These are phyloP conservation scores for Aspergillus taichungensis DNA, from an alignment of 495 filamentous ascomycete species.

Conservation along the genomic window DNA sequence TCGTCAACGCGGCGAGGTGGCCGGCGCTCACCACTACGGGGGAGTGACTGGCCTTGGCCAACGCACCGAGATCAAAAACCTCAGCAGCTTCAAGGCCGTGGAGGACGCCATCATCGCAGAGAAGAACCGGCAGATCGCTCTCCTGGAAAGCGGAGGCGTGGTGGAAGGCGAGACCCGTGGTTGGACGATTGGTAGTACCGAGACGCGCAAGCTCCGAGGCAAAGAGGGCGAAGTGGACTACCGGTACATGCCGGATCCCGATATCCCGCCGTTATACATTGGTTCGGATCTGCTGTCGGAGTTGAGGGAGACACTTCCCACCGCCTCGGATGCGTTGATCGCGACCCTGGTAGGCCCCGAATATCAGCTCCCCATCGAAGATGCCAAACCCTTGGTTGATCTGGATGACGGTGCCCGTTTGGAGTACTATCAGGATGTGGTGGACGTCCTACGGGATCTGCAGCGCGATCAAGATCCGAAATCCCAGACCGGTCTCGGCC, in stretches of 20 bases:
- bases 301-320: slow-evolving; percentile 51
- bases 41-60: slow-evolving; percentile 61
- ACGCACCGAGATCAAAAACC: slow-evolving; percentile 94
- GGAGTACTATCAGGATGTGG: slow-evolving; percentile 73
- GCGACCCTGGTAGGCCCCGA: slow-evolving; percentile 41
- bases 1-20: slow-evolving; percentile 38
- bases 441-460: slow-evolving; percentile 43
- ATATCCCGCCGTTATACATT: slow-evolving; percentile 73
- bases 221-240: slow-evolving; percentile 98
- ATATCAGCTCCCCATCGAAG: slow-evolving; percentile 68
- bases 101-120: slow-evolving; percentile 91
- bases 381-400: slow-evolving; percentile 71
- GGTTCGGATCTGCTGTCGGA: slow-evolving; percentile 56
- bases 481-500: slow-evolving; percentile 20
- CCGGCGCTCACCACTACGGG: slow-evolving; percentile 41
- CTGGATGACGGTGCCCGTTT: slow-evolving; percentile 73
- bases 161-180: slow-evolving; percentile 87
- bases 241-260: slow-evolving; percentile 96
- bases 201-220: slow-evolving; percentile 65
- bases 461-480: slow-evolving; percentile 22
- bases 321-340: slow-evolving; percentile 61
- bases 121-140: slow-evolving; percentile 72
- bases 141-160: slow-evolving; percentile 69
- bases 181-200: slow-evolving; percentile 75
- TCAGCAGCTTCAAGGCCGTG: slow-evolving; percentile 88